Evolutionary conservation across 2,329 filamentous ascomycete species (phyloP).

Genomic region (Hymenoscyphus fraxineus): DNA sequence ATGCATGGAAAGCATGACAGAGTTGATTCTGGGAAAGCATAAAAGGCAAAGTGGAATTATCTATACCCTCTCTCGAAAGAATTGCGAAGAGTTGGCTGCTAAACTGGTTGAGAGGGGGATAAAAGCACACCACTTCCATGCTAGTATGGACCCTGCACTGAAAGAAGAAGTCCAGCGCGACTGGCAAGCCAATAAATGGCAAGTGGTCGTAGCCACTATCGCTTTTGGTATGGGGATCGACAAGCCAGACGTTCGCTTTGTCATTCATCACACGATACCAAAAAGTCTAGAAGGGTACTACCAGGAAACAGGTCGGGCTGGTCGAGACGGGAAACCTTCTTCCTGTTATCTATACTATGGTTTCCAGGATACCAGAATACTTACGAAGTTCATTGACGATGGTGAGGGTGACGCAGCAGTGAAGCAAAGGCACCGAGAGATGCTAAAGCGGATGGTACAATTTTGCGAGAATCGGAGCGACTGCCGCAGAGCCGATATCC

Average conservation of each 20-base stretch:
- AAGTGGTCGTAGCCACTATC: constrained; percentile 96
- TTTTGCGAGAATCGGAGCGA: constrained; percentile 88
- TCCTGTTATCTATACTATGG: constrained; percentile 88
- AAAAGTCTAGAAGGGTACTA: constrained; percentile 98
- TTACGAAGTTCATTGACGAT: constrained; percentile 80
- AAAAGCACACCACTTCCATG: constrained; percentile 81
- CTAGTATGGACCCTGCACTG: constrained; percentile 63
- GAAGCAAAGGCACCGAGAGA: constrained; percentile 76
- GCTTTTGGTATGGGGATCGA: constrained; percentile 99
- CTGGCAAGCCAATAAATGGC: constrained; percentile 77
- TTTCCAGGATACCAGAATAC: constrained; percentile 68
- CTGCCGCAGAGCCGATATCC: constrained; percentile 81
- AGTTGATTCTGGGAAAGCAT: constrained; percentile 67
- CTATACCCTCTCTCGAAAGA: constrained; percentile 83
- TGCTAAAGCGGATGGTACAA: constrained; percentile 79
- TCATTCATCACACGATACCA: constrained; percentile 87
- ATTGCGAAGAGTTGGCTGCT: constrained; percentile 74
- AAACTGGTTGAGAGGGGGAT: constrained; percentile 63
- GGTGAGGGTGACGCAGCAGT: constrained; percentile 73
- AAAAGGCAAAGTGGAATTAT: constrained; percentile 77
- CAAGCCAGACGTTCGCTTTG: constrained; percentile 93
- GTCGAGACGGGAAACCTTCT: constrained; percentile 81
- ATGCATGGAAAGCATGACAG: constrained; percentile 49
- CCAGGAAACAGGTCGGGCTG: constrained; percentile 93
- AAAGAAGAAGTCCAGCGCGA: constrained; percentile 69